Evolutionary conservation across 768 basidiomycete genomes (phyloP).

Genomic region (Phlegmacium glaucopus): DNA sequence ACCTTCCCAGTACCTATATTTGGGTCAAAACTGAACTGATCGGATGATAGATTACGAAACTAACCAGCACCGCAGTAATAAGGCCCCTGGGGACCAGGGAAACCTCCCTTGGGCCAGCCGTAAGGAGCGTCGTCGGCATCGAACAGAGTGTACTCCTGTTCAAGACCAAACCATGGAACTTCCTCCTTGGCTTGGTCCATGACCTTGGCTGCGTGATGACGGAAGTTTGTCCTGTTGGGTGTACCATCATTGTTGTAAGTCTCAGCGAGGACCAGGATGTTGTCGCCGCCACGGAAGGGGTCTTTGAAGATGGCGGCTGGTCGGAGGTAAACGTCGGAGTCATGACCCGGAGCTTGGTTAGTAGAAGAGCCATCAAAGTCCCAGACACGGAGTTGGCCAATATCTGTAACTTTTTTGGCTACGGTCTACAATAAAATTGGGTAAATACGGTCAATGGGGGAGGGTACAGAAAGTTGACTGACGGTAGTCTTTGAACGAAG

Average conservation of each 20-base stretch:
- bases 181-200: slow-evolving; percentile 87
- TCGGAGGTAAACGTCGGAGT: slow-evolving; percentile 98
- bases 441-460: slow-evolving; percentile 6
- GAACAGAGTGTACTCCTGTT: slow-evolving; percentile 99
- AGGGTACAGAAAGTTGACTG: slow-evolving; percentile 23
- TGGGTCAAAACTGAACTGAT: slow-evolving; percentile 14
- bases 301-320: slow-evolving; percentile 98
- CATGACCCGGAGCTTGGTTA: slow-evolving; percentile 91
- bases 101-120: slow-evolving; percentile 99
- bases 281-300: slow-evolving; percentile 98
- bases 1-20: slow-evolving; percentile 89
- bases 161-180: slow-evolving; percentile 95
- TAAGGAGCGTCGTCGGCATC: slow-evolving; percentile 86
- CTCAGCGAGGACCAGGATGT: slow-evolving; percentile 95
- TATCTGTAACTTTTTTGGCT: slow-evolving; percentile 79
- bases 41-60: slow-evolving; percentile 17
- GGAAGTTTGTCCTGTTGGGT: slow-evolving; percentile 94
- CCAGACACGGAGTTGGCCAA: slow-evolving; percentile 93
- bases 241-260: slow-evolving; percentile 99
- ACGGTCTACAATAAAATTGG: slow-evolving; percentile 60
- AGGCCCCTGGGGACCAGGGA: slow-evolving; percentile 98
- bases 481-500: slow-evolving; percentile 97
- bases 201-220: slow-evolving; percentile 89
- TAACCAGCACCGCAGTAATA: slow-evolving; percentile 99
- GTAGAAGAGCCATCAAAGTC: slow-evolving; percentile 99